A percentile compares a stretch with the other conserved stretches of the same genome.
These are phyloP conservation scores for Lolium multiflorum DNA, from an alignment of 176 grass and related monocot genomes.

Conservation along the genomic window DNA sequence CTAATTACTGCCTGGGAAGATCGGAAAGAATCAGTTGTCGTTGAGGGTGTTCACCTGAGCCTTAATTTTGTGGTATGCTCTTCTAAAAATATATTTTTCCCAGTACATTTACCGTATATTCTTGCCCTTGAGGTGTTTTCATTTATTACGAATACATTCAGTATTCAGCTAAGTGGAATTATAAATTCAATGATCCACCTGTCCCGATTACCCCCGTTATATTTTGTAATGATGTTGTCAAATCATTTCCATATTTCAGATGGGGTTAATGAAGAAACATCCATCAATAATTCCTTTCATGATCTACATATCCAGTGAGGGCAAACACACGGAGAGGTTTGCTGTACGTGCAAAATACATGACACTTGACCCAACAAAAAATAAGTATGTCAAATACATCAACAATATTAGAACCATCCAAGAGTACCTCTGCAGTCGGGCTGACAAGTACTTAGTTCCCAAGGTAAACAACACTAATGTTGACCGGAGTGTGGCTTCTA, in stretches of 20 bases:
- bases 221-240: neutral
- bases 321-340: slow-evolving; percentile 91
- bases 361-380: slow-evolving; percentile 85
- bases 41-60: slow-evolving; percentile 95
- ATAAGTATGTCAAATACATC: slow-evolving; percentile 93
- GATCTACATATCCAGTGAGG: slow-evolving; percentile 90
- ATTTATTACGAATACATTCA: neutral
- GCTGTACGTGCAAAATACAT: slow-evolving; percentile 97
- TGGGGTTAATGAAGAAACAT: slow-evolving; percentile 97
- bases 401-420: slow-evolving; percentile 91
- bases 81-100: slow-evolving; percentile 18
- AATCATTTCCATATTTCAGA: slow-evolving; percentile 58
- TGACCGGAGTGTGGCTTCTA: slow-evolving; percentile 88
- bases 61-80: slow-evolving; percentile 96
- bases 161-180: neutral
- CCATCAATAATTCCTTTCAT: slow-evolving; percentile 94
- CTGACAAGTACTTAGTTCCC: slow-evolving; percentile 87
- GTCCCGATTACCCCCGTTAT: neutral
- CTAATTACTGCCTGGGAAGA: slow-evolving; percentile 89
- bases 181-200: neutral
- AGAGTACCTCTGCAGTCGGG: slow-evolving; percentile 85
- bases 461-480: slow-evolving; percentile 97
- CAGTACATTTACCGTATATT: neutral
- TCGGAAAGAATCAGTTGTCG: slow-evolving; percentile 82
- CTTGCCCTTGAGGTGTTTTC: slow-evolving; percentile 11